Evolutionary conservation across 148 eudicot species (phyloP).

Genomic region (Fagopyrum esculentum): DNA sequence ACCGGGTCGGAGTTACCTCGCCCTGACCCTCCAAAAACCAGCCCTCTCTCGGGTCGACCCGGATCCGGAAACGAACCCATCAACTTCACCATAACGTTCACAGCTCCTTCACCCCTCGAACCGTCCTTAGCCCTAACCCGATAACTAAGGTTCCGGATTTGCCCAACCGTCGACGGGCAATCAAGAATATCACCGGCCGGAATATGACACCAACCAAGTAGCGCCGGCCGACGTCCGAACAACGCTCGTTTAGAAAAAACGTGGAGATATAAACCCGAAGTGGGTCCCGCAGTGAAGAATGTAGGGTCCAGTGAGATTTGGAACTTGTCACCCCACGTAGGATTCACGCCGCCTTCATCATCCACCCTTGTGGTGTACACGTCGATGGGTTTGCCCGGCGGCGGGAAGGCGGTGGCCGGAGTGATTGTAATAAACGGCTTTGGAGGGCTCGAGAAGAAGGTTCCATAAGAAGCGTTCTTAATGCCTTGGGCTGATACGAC

Average conservation of each 20-base stretch:
- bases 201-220: constrained; percentile 52
- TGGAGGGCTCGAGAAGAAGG: constrained; percentile 24
- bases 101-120: constrained; percentile 47
- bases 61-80: constrained; percentile 11
- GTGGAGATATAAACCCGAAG: constrained; percentile 31
- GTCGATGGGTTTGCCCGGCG: constrained; percentile 14
- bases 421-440: constrained; percentile 43
- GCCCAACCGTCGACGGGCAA: constrained; percentile 28
- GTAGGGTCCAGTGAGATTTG: constrained; percentile 31
- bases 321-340: constrained; percentile 58
- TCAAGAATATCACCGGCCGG: constrained; percentile 40
- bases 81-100: constrained; percentile 38
- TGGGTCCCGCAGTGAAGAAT: constrained; percentile 17
- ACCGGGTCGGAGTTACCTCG: constrained; percentile 18
- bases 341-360: constrained; percentile 38
- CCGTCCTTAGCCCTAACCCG: constrained; percentile 43
- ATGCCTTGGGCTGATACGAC: constrained; percentile 52
- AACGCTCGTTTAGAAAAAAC: constrained; percentile 29
- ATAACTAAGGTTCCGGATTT: constrained; percentile 42
- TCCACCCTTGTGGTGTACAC: constrained; percentile 42
- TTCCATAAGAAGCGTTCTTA: constrained; percentile 17
- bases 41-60: not conserved
- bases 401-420: constrained; percentile 28
- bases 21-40: not conserved
- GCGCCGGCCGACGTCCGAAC: constrained; percentile 21